Percentiles rank a stretch among this genome's conserved stretches.
phyloP scores from a whole-genome alignment of 2,329 filamentous ascomycete genomes.

The Aspergillus floridensis region DNA sequence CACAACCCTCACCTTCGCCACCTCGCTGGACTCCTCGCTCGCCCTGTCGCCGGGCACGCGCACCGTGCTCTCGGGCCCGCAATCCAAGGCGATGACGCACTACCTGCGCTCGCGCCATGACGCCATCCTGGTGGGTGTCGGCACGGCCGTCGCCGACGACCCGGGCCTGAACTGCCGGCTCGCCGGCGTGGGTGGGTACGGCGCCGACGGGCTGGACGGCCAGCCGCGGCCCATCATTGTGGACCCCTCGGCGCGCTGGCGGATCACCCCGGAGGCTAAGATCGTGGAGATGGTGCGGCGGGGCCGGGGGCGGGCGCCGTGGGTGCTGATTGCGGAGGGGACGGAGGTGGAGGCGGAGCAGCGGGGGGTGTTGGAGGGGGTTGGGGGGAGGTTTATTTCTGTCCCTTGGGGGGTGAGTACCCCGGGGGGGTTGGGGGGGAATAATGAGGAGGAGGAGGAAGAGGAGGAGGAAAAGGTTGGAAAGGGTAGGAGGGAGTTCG shows the following conservation, averaged over 20 bases:
- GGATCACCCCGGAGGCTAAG: slow-evolving; percentile 57
- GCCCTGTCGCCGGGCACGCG: slow-evolving; percentile 70
- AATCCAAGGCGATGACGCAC: slow-evolving; percentile 91
- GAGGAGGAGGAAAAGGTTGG: slow-evolving; percentile 53
- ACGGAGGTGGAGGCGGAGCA: slow-evolving; percentile 15
- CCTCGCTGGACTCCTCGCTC: slow-evolving; percentile 76
- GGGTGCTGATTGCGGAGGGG: slow-evolving; percentile 53
- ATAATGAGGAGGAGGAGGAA: slow-evolving; percentile 54
- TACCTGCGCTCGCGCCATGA: slow-evolving; percentile 81
- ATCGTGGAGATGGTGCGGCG: slow-evolving; percentile 62
- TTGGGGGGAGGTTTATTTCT: slow-evolving; percentile 33
- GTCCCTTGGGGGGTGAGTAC: slow-evolving; percentile 17
- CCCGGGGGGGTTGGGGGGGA: slow-evolving; percentile 14
- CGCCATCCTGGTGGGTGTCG: slow-evolving; percentile 80
- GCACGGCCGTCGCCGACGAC: slow-evolving; percentile 80
- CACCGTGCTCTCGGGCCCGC: slow-evolving; percentile 75
- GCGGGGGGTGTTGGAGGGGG: slow-evolving; percentile 23
- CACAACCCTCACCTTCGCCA: slow-evolving; percentile 82
- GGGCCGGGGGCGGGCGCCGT: slow-evolving; percentile 68
- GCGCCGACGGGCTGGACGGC: slow-evolving; percentile 44
- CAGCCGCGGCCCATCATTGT: slow-evolving; percentile 80
- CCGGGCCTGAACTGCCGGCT: slow-evolving; percentile 85
- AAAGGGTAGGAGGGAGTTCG: slow-evolving; percentile 23
- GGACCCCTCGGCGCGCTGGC: slow-evolving; percentile 72
- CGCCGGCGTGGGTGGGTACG: slow-evolving; percentile 54